A percentile compares a stretch with the other conserved stretches of the same genome.
These are phyloP conservation scores for Bryum argenteum DNA, from an alignment of 225 moss, liverwort and hornwort species.

Conservation along the genomic window DNA sequence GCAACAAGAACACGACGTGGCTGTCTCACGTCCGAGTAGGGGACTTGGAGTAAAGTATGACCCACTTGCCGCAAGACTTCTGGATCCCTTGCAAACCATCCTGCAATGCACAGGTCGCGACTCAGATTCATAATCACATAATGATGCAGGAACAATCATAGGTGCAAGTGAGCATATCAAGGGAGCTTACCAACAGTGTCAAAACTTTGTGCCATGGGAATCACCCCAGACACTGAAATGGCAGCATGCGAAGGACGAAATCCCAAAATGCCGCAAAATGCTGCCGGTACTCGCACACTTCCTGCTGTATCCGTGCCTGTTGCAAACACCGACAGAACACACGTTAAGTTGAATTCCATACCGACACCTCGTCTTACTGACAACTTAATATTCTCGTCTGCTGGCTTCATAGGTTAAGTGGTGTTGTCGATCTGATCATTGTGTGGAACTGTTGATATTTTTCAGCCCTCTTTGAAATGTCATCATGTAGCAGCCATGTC, in stretches of 20 bases:
- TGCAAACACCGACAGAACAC: background rate
- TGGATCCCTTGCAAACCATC: slow-evolving; percentile 95
- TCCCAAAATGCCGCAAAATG: slow-evolving; percentile 90
- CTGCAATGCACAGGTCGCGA: slow-evolving; percentile 42
- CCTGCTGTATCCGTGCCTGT: slow-evolving; percentile 94
- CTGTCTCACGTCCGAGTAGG: slow-evolving; percentile 71
- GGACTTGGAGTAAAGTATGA: slow-evolving; percentile 79
- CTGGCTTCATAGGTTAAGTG: background rate
- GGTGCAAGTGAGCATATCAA: slow-evolving; percentile 12
- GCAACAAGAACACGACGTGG: slow-evolving; percentile 85
- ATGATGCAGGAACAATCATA: background rate
- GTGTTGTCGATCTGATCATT: background rate
- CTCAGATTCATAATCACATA: slow-evolving; percentile 20
- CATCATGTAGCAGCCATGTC: background rate
- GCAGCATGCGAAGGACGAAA: slow-evolving; percentile 93
- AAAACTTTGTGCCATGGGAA: slow-evolving; percentile 95
- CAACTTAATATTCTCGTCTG: background rate
- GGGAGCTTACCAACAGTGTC: slow-evolving; percentile 89
- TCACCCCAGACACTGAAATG: slow-evolving; percentile 68
- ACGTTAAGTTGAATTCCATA: background rate
- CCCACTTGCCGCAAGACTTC: slow-evolving; percentile 80
- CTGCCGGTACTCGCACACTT: slow-evolving; percentile 92
- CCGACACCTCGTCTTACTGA: background rate
- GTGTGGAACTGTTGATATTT: too few species aligned
- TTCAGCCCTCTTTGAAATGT: background rate